Evolutionary conservation across 192 early-diverging fungal species (phyloP), one percentile per base, ranked within the genome.

Genomic region (Mortierella hygrophila): DNA sequence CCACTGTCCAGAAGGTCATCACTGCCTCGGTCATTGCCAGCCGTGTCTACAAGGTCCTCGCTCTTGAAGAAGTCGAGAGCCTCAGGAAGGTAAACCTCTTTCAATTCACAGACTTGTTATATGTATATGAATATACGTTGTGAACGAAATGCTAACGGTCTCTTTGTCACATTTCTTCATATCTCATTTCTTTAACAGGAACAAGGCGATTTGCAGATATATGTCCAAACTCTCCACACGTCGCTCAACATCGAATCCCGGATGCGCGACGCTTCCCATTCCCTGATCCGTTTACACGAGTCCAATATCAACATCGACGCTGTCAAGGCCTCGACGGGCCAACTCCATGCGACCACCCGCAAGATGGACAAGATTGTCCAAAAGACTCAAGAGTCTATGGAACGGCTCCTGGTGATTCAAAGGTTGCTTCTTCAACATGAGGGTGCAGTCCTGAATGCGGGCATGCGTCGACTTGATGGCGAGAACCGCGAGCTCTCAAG

Each of bases 201-300:
- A 81, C 87, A 91, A 76, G 80, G 80, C 21, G 77, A 85, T 52
- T 68, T 92, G 38, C 86, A 80, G 57, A 78, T 81, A 18, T 85
- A 86, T 37, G 78, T 91, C 29, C 69, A 76, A 6, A 57, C 76
- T 6, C 68, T 90, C 2, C 80, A 82, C 2, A 68, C 81, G 8
- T 88, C 89, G 20, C 73, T 92, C n/a, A 60, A 74, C 32, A 72
- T 92, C 15, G 92, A 92, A 73, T 87, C 82, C 9, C 90, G 90
- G 37, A 92, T 91, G 76, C 87, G 90, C 7, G 89, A 91, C 37
- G 90, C 90, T 0, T 88, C 90, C 20, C 87, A 88, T 38, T 90
- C 92, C 1, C 68, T 91, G 9, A 87, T 88, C 13, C 78, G 86
- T 37, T 76, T 92, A 4, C 89, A 91, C 65, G 88, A 89, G 20